Evolutionary conservation across 2,329 filamentous ascomycete genomes (phyloP).

Genomic region (Microdochium trichocladiopsis): DNA sequence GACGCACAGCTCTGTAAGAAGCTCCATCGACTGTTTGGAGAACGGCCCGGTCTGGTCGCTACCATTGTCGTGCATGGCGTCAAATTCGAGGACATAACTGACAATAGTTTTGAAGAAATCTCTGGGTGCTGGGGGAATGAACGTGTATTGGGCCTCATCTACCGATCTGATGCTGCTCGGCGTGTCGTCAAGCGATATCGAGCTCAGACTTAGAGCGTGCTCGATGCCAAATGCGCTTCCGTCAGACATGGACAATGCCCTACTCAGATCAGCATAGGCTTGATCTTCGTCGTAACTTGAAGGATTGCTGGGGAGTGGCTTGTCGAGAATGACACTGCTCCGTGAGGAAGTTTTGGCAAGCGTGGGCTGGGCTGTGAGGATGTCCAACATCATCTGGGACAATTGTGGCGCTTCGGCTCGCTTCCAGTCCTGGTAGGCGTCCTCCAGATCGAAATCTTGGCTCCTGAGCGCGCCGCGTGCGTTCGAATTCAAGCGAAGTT

Average conservation of each 20-base stretch:
- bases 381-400: conserved; percentile 88
- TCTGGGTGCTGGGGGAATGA: conserved; percentile 79
- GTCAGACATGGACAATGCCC: conserved; percentile 40
- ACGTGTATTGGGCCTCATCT: conserved; percentile 70
- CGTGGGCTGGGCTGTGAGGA: conserved; percentile 79
- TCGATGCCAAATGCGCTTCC: conserved; percentile 45
- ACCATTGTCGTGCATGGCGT: conserved; percentile 49
- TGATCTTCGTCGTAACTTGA: conserved; percentile 41
- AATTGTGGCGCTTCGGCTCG: conserved; percentile 81
- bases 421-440: conserved; percentile 85
- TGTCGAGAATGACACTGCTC: conserved; percentile 35
- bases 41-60: conserved; percentile 43
- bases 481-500: conserved; percentile 77
- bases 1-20: conserved; percentile 77
- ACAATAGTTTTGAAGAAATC: conserved; percentile 78
- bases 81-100: conserved; percentile 64
- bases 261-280: conserved; percentile 44
- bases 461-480: conserved; percentile 69
- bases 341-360: conserved; percentile 69
- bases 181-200: conserved; percentile 54
- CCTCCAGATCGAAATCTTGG: conserved; percentile 85
- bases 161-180: conserved; percentile 40
- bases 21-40: conserved; percentile 74
- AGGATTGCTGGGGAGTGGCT: conserved; percentile 50
- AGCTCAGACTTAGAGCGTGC: conserved; percentile 59